These are phyloP conservation scores for Turritis glabra DNA, from an alignment of 345 rosid species.

Conservation along the genomic window DNA sequence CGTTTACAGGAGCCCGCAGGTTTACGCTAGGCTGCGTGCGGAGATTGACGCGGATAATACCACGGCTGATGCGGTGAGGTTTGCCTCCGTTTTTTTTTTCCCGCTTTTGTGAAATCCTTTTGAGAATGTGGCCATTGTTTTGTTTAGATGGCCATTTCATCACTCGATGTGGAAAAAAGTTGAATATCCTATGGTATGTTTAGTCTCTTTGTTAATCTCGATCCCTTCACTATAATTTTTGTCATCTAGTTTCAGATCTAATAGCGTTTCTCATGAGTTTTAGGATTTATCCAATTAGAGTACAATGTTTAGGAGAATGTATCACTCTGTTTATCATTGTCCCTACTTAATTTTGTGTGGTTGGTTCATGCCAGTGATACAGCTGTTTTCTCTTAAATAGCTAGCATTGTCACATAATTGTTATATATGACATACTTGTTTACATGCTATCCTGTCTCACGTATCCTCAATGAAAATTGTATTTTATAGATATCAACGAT, in stretches of 20 bases:
- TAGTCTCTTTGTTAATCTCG: no score
- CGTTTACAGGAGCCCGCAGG: constrained; percentile 83
- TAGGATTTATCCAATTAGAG: background rate
- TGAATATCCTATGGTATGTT: no score
- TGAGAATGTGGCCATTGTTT: background rate
- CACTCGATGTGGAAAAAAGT: background rate
- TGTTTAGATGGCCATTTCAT: background rate
- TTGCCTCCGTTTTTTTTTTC: constrained; percentile 14
- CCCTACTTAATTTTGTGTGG: constrained; percentile 8
- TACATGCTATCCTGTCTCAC: background rate
- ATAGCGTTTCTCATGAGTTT: no score
- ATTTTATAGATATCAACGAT: constrained; percentile 68
- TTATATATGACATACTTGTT: no score
- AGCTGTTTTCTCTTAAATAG: constrained; percentile 1
- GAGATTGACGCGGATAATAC: constrained; percentile 90
- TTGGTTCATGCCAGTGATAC: background rate
- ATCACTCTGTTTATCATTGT: background rate
- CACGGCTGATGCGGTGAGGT: constrained; percentile 83
- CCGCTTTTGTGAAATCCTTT: background rate
- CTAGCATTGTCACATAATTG: background rate
- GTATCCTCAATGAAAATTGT: background rate
- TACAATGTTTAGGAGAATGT: background rate
- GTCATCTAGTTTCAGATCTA: background rate
- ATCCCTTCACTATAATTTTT: no score
- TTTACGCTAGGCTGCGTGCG: constrained; percentile 67